These are phyloP conservation scores for Lyophyllum shimeji DNA, from an alignment of 768 basidiomycete genomes.

Conservation along the genomic window DNA sequence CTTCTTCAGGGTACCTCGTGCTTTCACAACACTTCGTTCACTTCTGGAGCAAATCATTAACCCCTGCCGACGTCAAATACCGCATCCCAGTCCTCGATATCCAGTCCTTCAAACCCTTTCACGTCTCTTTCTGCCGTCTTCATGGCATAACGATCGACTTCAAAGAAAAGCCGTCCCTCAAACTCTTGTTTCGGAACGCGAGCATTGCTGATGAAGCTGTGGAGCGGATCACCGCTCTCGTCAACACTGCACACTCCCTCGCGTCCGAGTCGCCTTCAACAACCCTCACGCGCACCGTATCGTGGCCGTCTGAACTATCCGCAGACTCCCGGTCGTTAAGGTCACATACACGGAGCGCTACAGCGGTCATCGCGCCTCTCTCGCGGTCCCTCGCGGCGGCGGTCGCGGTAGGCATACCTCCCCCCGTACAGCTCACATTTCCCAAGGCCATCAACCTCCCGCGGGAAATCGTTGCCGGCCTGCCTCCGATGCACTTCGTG, in stretches of 20 bases:
- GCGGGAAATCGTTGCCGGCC: constrained; percentile 25
- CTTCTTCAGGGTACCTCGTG: constrained; percentile 41
- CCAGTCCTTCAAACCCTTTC: constrained; percentile 36
- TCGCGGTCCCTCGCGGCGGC: constrained; percentile 38
- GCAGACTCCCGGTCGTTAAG: background rate
- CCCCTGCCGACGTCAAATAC: constrained; percentile 35
- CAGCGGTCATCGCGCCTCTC: constrained; percentile 43
- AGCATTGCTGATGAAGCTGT: constrained; percentile 45
- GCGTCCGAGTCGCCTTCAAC: constrained; percentile 8
- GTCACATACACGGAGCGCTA: constrained; percentile 25
- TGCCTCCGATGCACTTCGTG: constrained; percentile 51
- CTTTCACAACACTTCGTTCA: constrained; percentile 37
- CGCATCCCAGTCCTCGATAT: constrained; percentile 43
- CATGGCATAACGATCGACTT: constrained; percentile 44
- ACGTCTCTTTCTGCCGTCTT: constrained; percentile 22
- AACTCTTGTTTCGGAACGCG: constrained; percentile 48
- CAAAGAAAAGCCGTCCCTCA: constrained; percentile 43
- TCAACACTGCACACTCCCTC: constrained; percentile 10
- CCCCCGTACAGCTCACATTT: constrained; percentile 27
- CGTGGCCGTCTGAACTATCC: constrained; percentile 7
- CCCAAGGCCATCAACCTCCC: constrained; percentile 54
- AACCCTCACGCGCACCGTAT: background rate
- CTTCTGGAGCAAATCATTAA: constrained; percentile 47
- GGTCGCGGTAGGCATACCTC: constrained; percentile 26
- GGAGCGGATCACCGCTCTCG: constrained; percentile 27